Evolutionary conservation across 805 yeast genomes (phyloP).

Genomic region (Spathaspora passalidarum): DNA sequence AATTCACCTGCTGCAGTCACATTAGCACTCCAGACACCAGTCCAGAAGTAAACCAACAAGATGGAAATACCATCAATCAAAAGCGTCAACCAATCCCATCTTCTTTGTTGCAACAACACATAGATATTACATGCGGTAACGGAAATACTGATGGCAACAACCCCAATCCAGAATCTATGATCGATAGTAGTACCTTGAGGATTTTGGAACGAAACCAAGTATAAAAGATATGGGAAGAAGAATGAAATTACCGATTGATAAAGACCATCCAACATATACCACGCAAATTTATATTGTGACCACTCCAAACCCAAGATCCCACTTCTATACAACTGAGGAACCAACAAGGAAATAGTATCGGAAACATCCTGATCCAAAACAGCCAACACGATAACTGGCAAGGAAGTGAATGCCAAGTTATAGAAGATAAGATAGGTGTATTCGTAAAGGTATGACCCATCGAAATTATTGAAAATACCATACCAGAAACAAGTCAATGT

Average conservation of each 20-base stretch:
- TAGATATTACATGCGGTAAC: constrained; percentile 65
- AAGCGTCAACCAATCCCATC: constrained; percentile 76
- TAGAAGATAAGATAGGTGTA: constrained; percentile 76
- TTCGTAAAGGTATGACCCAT: constrained; percentile 74
- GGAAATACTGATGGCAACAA: constrained; percentile 55
- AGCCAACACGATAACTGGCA: constrained; percentile 73
- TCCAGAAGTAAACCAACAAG: constrained; percentile 66
- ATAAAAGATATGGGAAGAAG: constrained; percentile 63
- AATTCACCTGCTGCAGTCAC: constrained; percentile 51
- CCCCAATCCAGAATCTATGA: constrained; percentile 72
- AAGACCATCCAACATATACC: constrained; percentile 66
- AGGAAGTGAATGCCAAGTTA: constrained; percentile 77
- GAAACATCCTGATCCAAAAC: constrained; percentile 74
- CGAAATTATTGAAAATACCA: constrained; percentile 65
- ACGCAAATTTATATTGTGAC: constrained; percentile 56
- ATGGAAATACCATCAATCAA: constrained; percentile 53
- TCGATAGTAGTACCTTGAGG: constrained; percentile 57
- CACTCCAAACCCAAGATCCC: constrained; percentile 67
- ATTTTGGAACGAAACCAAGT: constrained; percentile 37
- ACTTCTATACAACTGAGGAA: constrained; percentile 66
- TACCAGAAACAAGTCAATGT: constrained; percentile 77
- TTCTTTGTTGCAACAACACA: constrained; percentile 61
- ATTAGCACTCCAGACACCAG: constrained; percentile 71
- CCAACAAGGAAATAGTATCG: constrained; percentile 59
- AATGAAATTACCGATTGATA: constrained; percentile 70